Evolutionary conservation across 805 yeast genomes (phyloP).

Genomic region (Wickerhamomyces mucosus): DNA sequence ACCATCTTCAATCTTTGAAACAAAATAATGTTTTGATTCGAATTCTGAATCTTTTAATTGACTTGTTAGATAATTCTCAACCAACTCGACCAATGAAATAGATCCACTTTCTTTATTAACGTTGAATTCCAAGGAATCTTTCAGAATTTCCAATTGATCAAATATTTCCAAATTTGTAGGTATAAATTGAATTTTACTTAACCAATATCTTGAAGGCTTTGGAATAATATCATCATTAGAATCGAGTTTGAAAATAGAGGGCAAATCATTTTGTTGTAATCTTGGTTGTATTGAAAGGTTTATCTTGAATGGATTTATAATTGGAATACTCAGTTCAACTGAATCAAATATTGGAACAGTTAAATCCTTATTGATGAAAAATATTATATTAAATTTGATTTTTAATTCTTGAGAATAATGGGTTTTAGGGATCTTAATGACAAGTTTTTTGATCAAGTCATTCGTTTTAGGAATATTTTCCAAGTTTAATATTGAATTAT

Average conservation of each 20-base stretch:
- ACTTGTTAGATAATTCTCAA: constrained; percentile 4
- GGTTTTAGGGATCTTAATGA: constrained; percentile 7
- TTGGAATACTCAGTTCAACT: constrained; percentile 16
- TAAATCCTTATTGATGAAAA: constrained; percentile 21
- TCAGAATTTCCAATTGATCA: too few species aligned
- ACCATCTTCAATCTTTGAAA: constrained; percentile 29
- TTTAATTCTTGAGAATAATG: constrained; percentile 1
- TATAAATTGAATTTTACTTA: constrained; percentile 20
- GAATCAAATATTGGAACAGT: constrained; percentile 21
- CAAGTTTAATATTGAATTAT: constrained; percentile 3
- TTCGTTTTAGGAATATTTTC: constrained; percentile 3
- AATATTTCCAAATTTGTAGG: too few species aligned
- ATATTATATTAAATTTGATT: constrained; percentile 16
- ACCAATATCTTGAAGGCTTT: constrained; percentile 28
- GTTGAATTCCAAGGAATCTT: too few species aligned
- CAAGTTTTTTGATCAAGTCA: constrained; percentile 1
- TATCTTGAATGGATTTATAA: constrained; percentile 23
- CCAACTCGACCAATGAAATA: too few species aligned
- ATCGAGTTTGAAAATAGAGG: constrained; percentile 16
- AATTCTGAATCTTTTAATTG: constrained; percentile 4
- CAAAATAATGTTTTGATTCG: constrained; percentile 13
- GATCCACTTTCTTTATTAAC: constrained; percentile 24
- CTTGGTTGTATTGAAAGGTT: constrained; percentile 25
- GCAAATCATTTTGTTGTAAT: constrained; percentile 19
- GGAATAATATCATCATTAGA: constrained; percentile 16